These are phyloP conservation scores for Penicillium digitatum DNA, from an alignment of 2,329 filamentous ascomycete species.

Conservation along the genomic window DNA sequence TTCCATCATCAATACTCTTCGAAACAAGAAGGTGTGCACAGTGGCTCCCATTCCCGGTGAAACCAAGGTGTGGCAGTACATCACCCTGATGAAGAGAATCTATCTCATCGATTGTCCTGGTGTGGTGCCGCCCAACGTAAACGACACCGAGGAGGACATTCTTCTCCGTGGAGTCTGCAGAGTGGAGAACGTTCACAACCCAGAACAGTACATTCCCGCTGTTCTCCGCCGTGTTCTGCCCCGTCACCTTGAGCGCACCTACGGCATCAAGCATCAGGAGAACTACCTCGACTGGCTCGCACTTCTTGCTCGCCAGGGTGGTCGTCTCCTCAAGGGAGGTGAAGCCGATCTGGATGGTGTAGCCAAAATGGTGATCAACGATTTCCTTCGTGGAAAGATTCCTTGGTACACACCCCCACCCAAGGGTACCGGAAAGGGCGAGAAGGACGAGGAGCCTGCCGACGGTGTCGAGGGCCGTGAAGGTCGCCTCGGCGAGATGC, in stretches of 20 bases:
- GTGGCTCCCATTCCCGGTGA: conserved; percentile 94
- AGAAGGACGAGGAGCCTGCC: conserved; percentile 42
- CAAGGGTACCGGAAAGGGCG: conserved; percentile 49
- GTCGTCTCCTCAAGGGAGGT: conserved; percentile 82
- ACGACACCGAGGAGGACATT: conserved; percentile 81
- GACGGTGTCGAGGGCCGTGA: conserved; percentile 64
- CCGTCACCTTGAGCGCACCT: conserved; percentile 87
- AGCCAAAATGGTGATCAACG: conserved; percentile 94
- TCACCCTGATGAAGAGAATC: conserved; percentile 90
- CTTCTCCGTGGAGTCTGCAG: conserved; percentile 86
- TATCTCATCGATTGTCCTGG: conserved; percentile 96
- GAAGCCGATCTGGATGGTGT: conserved; percentile 93
- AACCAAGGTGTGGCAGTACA: conserved; percentile 98
- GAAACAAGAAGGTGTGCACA: conserved; percentile 89
- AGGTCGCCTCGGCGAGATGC: conserved; percentile 80
- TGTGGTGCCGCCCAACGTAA: conserved; percentile 83
- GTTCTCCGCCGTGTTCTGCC: conserved; percentile 76
- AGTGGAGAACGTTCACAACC: conserved; percentile 93
- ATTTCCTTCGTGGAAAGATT: conserved; percentile 91
- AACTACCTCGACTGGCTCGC: conserved; percentile 81
- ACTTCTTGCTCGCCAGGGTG: conserved; percentile 78
- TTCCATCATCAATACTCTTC: conserved; percentile 92
- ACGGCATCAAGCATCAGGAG: conserved; percentile 76
- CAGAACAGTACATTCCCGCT: conserved; percentile 89
- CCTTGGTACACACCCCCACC: conserved; percentile 93